These are phyloP conservation scores for Cladosporium sp. DNA, from an alignment of 2,329 filamentous ascomycete species.

Conservation along the genomic window DNA sequence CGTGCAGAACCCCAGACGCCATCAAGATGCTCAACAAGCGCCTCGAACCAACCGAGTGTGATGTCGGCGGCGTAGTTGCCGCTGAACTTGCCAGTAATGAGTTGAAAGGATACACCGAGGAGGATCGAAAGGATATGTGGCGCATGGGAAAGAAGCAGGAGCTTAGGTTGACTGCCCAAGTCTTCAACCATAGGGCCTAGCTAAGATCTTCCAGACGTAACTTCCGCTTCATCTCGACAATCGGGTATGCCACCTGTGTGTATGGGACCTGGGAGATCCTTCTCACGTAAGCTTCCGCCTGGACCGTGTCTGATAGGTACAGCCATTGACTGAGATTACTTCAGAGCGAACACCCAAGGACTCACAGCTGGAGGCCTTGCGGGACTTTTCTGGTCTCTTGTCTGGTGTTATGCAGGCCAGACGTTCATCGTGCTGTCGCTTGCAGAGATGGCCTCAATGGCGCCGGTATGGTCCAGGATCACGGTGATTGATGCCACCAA, in stretches of 20 bases:
- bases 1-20: not conserved
- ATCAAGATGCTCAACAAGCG: not conserved
- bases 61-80: slow-evolving; percentile 5
- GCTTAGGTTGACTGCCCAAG: slow-evolving; percentile 27
- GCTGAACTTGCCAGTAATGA: not conserved
- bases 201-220: slow-evolving; percentile 27
- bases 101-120: slow-evolving; percentile 9
- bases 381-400: slow-evolving; percentile 27
- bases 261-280: slow-evolving; percentile 48
- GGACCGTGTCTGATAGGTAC: too few relatives aligned
- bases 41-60: not conserved
- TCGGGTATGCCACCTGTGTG: slow-evolving; percentile 45
- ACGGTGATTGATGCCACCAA: not conserved
- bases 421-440: slow-evolving; percentile 29
- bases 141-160: slow-evolving; percentile 43
- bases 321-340: not conserved
- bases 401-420: slow-evolving; percentile 24
- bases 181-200: not conserved
- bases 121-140: slow-evolving; percentile 35
- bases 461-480: slow-evolving; percentile 13
- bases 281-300: not conserved
- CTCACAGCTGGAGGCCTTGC: slow-evolving; percentile 24
- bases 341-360: slow-evolving; percentile 20
- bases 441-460: slow-evolving; percentile 31
- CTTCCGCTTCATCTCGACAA: slow-evolving; percentile 41